Conservation (phyloP, 108 stramenopile species). For the Cyclostephanos tholiformis region DNA sequence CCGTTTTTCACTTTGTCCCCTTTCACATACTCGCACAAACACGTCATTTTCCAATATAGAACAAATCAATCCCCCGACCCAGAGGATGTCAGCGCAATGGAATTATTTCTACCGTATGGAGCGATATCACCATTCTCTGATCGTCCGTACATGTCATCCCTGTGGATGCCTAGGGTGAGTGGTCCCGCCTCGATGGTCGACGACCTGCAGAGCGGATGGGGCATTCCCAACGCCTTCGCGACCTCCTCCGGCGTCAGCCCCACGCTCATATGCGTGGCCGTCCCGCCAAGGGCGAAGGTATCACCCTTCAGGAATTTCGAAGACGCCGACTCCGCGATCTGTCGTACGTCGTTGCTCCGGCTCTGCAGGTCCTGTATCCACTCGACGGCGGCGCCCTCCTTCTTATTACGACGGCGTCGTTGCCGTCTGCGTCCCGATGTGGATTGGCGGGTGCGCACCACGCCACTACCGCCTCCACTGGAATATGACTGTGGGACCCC, state of each 20-base stretch:
- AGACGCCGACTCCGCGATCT: conserved; percentile 44
- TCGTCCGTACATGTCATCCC: neutral
- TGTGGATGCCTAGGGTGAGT: conserved; percentile 2
- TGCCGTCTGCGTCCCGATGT: conserved; percentile 4
- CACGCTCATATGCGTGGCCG: neutral
- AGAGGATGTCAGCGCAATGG: conserved; percentile 18
- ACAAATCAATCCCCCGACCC: conserved; percentile 6
- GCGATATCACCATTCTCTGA: neutral
- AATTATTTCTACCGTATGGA: neutral
- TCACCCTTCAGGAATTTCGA: conserved; percentile 47
- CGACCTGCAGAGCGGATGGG: conserved; percentile 49
- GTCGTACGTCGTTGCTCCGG: conserved; percentile 1
- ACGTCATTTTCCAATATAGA: neutral
- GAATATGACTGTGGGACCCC: neutral
- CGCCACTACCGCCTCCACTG: neutral
- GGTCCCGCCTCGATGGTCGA: conserved; percentile 39
- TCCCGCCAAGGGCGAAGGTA: neutral
- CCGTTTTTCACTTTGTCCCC: too few species aligned
- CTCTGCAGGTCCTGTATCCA: conserved; percentile 39
- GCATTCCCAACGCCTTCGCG: conserved; percentile 47
- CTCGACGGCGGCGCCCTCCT: conserved; percentile 35
- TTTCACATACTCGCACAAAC: too few species aligned
- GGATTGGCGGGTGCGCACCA: conserved; percentile 7
- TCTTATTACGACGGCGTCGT: conserved; percentile 20
- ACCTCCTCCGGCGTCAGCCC: conserved; percentile 17